These are phyloP conservation scores for Begonia fuchsioides DNA, from an alignment of 306 rosid species.

Conservation along the genomic window DNA sequence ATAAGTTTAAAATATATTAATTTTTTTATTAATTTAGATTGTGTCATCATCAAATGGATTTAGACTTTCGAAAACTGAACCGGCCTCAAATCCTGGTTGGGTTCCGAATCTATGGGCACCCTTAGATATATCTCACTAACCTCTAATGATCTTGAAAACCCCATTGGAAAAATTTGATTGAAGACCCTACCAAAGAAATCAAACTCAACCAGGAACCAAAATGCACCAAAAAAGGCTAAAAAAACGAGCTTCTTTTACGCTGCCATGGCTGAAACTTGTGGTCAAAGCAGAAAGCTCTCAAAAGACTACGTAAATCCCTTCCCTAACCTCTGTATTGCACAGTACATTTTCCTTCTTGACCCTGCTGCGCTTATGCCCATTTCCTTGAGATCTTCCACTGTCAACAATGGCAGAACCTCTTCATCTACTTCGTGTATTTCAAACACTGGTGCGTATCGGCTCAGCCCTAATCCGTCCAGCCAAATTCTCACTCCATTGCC, in stretches of 20 bases:
- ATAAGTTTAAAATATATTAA: too few species aligned
- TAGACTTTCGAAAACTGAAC: too few species aligned
- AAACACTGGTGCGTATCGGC: conserved; percentile 83
- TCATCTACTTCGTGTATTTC: conserved; percentile 95
- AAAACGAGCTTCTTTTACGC: conserved; percentile 31
- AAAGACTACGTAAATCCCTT: conserved; percentile 56
- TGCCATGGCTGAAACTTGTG: conserved; percentile 28
- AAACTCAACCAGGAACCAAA: neutral
- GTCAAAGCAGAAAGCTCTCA: conserved; percentile 2
- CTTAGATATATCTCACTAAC: too few species aligned
- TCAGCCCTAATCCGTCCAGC: conserved; percentile 79
- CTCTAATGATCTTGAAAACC: too few species aligned
- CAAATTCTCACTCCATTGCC: conserved; percentile 26
- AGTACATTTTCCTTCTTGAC: conserved; percentile 74
- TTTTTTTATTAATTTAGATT: too few species aligned
- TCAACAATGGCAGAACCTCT: conserved; percentile 80
- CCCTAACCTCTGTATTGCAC: conserved; percentile 84
- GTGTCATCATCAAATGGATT: too few species aligned
- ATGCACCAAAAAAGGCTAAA: conserved; percentile 22
- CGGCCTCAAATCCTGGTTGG: too few species aligned
- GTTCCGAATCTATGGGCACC: too few species aligned
- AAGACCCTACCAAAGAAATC: too few species aligned
- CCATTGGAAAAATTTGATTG: too few species aligned
- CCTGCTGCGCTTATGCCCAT: conserved; percentile 93
- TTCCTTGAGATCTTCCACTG: conserved; percentile 79